A percentile compares a stretch with the other conserved stretches of the same genome.
Conservation (phyloP, 768 basidiomycete species). For the Inosperma sp. region DNA sequence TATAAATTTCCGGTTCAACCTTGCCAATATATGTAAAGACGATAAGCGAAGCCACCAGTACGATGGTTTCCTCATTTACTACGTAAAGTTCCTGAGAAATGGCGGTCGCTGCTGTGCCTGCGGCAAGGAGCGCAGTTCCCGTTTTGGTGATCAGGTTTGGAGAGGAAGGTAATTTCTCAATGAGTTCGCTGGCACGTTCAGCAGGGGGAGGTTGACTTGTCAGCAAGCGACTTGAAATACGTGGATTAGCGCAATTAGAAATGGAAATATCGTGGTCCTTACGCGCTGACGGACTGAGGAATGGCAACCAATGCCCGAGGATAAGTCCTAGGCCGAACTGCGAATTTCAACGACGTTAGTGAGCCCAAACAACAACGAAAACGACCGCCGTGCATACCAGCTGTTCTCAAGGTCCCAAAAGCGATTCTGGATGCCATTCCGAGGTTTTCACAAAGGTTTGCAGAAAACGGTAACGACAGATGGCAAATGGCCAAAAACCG, state of each 20-base stretch:
- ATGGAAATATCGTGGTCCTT: conserved; percentile 18
- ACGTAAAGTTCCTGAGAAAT: conserved; percentile 98
- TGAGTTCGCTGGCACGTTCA: conserved; percentile 85
- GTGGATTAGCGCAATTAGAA: conserved; percentile 12
- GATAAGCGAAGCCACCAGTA: conserved; percentile 79
- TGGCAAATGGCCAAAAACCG: conserved; percentile 32
- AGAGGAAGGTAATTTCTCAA: conserved; percentile 82
- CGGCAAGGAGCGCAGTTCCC: conserved; percentile 85
- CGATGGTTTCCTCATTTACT: conserved; percentile 92
- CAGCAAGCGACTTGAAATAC: conserved; percentile 54
- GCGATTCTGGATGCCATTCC: conserved; percentile 71
- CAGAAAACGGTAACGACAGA: conserved; percentile 22
- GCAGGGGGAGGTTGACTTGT: conserved; percentile 69
- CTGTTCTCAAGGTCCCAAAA: conserved; percentile 56
- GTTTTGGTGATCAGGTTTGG: conserved; percentile 93
- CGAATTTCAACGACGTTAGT: conserved; percentile 1
- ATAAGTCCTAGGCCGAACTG: conserved; percentile 55
- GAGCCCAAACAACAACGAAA: conserved; percentile 6
- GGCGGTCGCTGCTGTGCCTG: conserved; percentile 82
- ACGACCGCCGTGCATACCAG: conserved; percentile 37
- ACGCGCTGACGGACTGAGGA: conserved; percentile 37
- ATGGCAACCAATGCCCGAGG: conserved; percentile 27
- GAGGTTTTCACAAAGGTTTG: conserved; percentile 24
- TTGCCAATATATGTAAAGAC: conserved; percentile 79
- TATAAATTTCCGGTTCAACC: conserved; percentile 39